phyloP scores from a whole-genome alignment of 345 rosid genomes.

The Gossypium stocksii region DNA sequence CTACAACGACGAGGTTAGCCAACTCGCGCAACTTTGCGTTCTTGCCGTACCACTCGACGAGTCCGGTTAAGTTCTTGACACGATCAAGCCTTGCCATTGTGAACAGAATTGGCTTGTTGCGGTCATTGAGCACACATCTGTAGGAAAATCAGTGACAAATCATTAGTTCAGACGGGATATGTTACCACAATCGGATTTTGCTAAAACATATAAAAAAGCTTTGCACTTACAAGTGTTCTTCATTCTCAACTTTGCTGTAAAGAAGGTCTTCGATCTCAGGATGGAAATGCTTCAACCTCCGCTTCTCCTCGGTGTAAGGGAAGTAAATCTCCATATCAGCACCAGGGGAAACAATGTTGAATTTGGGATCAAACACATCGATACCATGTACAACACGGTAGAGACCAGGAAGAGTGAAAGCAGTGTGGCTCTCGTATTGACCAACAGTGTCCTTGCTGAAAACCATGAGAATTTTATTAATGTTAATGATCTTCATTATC shows the following conservation, averaged over 20 bases:
- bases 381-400: slow-evolving; percentile 92
- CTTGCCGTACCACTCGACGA: slow-evolving; percentile 95
- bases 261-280: slow-evolving; percentile 80
- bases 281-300: slow-evolving; percentile 67
- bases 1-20: slow-evolving; percentile 82
- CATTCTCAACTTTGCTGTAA: slow-evolving; percentile 76
- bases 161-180: background rate
- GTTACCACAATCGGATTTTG: background rate
- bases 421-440: slow-evolving; percentile 88
- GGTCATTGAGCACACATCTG: slow-evolving; percentile 81
- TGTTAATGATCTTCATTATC: background rate
- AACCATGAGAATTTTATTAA: background rate
- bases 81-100: slow-evolving; percentile 98
- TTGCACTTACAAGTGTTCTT: slow-evolving; percentile 66
- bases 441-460: slow-evolving; percentile 87
- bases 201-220: background rate
- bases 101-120: slow-evolving; percentile 77
- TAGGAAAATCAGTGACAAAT: background rate
- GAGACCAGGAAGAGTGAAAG: slow-evolving; percentile 87
- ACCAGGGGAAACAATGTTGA: slow-evolving; percentile 80
- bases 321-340: slow-evolving; percentile 74
- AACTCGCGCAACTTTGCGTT: slow-evolving; percentile 59
- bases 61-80: slow-evolving; percentile 81
- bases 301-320: slow-evolving; percentile 64
- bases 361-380: slow-evolving; percentile 89